Evolutionary conservation across 2,329 filamentous ascomycete genomes (phyloP), one percentile per base, ranked within the genome.

Genomic region (Cladophialophora carrionii): DNA sequence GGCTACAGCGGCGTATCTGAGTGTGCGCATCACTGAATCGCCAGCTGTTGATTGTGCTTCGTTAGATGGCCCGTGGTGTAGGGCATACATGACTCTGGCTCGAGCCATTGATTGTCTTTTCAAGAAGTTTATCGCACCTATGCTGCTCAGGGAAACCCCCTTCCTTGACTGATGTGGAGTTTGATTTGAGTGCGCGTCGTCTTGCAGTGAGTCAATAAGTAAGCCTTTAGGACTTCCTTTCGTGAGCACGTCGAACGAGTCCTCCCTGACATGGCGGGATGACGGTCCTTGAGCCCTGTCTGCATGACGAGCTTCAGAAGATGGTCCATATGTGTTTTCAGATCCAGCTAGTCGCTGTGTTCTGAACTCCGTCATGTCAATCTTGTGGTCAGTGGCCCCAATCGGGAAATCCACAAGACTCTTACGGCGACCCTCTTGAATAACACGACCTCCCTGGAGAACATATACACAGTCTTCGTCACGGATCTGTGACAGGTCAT

Each of bases 401-500:
- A 4, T 52, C 14, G n/a, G 8, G 12, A 60, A 20, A 41, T 43
- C 22, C n/a, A 81, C 4, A 94, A 75, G 1, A 85, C 79, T 51
- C 79, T 79, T 26, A 26, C 85, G 83, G 65, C 85, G 84, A 0
- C 92, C 94, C 70, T 90, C 81, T 71, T 92, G 86, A 0, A 89
- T 83, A 0, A 96, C 80, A 0, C 74, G 74, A 0, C 90, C 89
- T 10, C 87, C 78, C 34, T 94, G 88, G 74, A 98, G 79, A 10
- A 96, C 84, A 70, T 93, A 96, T 0, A 96, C 84, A 67, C 89
- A 93, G 68, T 98, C 92, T 0, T 87, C 76, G 0, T 86, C 78
- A 4, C 79, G 75, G 9, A 98, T 94, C 70, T 94, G 90, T 0
- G 86, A 84, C 34, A 95, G 84, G 69, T 98, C 92, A 73, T 98